Percentiles rank a stretch among this genome's conserved stretches.
Evolutionary conservation across 306 rosid genomes (phyloP).

Genomic region (Castanea mollissima): DNA sequence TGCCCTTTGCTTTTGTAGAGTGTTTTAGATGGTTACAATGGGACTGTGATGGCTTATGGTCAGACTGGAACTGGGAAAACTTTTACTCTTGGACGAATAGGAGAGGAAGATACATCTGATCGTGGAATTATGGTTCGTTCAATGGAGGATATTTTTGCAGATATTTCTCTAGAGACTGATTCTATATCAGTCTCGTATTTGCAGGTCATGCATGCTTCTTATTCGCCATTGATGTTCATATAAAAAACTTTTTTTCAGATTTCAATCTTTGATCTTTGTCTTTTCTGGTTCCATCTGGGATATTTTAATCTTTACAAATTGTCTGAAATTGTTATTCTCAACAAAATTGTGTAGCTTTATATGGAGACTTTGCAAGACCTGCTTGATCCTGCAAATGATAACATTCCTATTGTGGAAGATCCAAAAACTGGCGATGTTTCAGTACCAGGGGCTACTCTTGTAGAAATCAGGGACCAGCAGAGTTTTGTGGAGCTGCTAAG

Average conservation of each 20-base stretch:
- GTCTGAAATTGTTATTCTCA: slow-evolving; percentile 15
- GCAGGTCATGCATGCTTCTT: slow-evolving; percentile 46
- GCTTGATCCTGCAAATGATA: slow-evolving; percentile 87
- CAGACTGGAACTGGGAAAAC: slow-evolving; percentile 99
- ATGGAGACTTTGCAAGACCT: slow-evolving; percentile 93
- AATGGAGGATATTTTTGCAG: slow-evolving; percentile 88
- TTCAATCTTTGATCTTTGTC: not conserved
- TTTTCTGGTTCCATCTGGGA: not conserved
- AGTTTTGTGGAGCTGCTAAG: slow-evolving; percentile 76
- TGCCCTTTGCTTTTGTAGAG: slow-evolving; percentile 51
- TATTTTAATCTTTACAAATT: slow-evolving; percentile 13
- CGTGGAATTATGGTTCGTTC: slow-evolving; percentile 98
- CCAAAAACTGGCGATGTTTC: slow-evolving; percentile 90
- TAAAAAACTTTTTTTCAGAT: not conserved
- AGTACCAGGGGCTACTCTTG: slow-evolving; percentile 79
- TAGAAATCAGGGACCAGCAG: slow-evolving; percentile 76
- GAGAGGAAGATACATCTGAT: slow-evolving; percentile 77
- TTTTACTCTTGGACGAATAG: slow-evolving; percentile 87
- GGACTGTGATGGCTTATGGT: slow-evolving; percentile 99
- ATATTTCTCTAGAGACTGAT: slow-evolving; percentile 72
- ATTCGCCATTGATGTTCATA: not conserved
- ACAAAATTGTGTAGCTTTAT: slow-evolving; percentile 64
- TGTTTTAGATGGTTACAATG: slow-evolving; percentile 93
- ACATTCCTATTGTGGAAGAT: slow-evolving; percentile 90
- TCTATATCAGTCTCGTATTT: slow-evolving; percentile 71